Evolutionary conservation across 768 basidiomycete species (phyloP), one percentile per base, ranked within the genome.

Genomic region (Leccinum subtestaceum): DNA sequence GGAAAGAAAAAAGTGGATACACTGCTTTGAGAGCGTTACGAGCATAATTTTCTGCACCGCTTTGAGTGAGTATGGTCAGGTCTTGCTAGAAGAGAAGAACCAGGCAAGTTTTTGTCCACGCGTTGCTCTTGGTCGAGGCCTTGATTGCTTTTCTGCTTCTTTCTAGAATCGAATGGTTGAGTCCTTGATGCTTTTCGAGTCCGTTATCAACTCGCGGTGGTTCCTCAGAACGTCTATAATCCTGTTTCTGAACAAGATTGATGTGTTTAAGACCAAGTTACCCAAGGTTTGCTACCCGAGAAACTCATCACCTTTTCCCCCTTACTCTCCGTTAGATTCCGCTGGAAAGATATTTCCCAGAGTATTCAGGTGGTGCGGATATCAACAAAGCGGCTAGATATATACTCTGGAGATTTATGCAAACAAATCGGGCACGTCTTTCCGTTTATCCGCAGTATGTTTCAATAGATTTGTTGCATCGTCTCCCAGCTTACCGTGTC

Each of bases 301-400:
- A 5, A 0, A 25, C 10, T 4, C 10, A 1, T 5, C 7, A 4
- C 17, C 1, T 34, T 67, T 21, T 50, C n/a, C n/a, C n/a, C 7
- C 17, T 25, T 4, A 32, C 12, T 32, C 6, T n/a, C 7, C 1
- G 12, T 15, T 65, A 88, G 86, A 83, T 89, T 0, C 88, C 89
- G 4, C 73, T 93, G n/a, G 88, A 89, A 60, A 76, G 78, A 46
- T 89, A 88, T 70, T 95, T 94, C 72, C 85, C 91, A 4, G 93
- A 95, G 67, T 95, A 95, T 72, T 89, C 90, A 1, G 92, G 92
- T 32, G 93, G 93, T 4, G 73, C 86, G 4, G 91, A 95, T 67
- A 91, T 95, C 72, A 95, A 93, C 77, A 95, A 95, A 72, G 93
- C 93, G 2, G 93, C 94, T 0, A 94, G 95, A 65, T 96, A 93